phyloP scores from a whole-genome alignment of 1,284 basidiomycete genomes.

The Apiotrichum domesticum region DNA sequence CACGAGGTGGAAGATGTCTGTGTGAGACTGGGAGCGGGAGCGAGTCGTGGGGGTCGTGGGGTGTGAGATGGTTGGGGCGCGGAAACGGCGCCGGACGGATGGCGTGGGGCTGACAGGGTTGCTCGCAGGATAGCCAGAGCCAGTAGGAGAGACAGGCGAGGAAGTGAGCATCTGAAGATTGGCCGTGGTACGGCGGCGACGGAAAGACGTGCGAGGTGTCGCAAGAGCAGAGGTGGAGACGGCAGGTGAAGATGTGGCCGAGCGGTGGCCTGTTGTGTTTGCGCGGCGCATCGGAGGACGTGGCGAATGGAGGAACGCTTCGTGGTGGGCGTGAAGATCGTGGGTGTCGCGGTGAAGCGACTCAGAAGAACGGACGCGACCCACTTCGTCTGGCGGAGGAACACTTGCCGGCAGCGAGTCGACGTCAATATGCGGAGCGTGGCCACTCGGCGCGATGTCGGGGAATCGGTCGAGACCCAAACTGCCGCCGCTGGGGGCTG shows the following conservation, averaged over 20 bases:
- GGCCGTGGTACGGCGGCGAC: constrained; percentile 22
- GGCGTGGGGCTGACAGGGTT: constrained; percentile 32
- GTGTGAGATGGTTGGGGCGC: constrained; percentile 26
- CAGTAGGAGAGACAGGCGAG: constrained; percentile 22
- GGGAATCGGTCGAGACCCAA: neutral
- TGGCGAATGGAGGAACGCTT: constrained; percentile 3
- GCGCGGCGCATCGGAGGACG: constrained; percentile 10
- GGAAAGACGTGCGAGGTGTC: constrained; percentile 5
- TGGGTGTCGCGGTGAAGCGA: neutral
- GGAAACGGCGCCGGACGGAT: constrained; percentile 24
- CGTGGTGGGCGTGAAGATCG: neutral
- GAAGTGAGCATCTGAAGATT: constrained; percentile 8
- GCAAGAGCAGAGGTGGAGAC: neutral
- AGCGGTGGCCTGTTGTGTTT: constrained; percentile 4
- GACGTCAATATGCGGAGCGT: constrained; percentile 1
- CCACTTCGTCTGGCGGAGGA: neutral
- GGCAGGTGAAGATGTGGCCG: neutral
- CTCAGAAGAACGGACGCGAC: neutral
- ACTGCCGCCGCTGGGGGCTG: neutral
- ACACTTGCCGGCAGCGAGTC: neutral
- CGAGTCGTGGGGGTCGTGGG: constrained; percentile 32
- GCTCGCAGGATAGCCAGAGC: constrained; percentile 1
- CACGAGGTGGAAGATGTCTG: constrained; percentile 41
- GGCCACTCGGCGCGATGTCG: neutral
- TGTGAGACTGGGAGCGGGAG: constrained; percentile 36